Conservation (phyloP, 106 monocot genomes). For the Xerophyta viscosa region DNA sequence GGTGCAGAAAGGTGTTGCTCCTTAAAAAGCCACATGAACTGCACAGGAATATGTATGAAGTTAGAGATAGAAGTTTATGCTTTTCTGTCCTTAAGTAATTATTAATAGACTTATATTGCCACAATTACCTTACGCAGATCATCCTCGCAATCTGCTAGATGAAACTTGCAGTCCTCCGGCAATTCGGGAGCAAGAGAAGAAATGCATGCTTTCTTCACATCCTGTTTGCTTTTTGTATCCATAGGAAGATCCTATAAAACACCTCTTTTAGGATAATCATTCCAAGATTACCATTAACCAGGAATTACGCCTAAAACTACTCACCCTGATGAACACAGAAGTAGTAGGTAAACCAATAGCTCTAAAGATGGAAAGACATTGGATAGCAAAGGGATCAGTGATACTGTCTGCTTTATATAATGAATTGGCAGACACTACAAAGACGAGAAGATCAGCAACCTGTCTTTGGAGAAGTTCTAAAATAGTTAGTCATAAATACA, state of each 20-base stretch:
- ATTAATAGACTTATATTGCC: no score
- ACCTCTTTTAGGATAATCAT: not conserved
- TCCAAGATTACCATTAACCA: no score
- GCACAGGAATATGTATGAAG: conserved; percentile 17
- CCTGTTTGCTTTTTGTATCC: conserved; percentile 56
- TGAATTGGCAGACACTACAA: conserved; percentile 67
- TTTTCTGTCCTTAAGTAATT: no score
- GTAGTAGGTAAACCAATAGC: conserved; percentile 88
- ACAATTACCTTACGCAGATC: conserved; percentile 74
- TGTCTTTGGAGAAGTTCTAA: conserved; percentile 14
- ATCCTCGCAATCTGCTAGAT: conserved; percentile 75
- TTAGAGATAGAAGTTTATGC: no score
- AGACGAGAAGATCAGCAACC: conserved; percentile 89
- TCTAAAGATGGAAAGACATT: conserved; percentile 82
- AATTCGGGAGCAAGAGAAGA: conserved; percentile 67
- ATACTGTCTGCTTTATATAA: conserved; percentile 28
- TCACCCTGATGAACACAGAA: conserved; percentile 75
- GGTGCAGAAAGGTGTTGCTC: conserved; percentile 79
- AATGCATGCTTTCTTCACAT: conserved; percentile 51
- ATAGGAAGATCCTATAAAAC: conserved; percentile 60
- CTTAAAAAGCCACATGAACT: conserved; percentile 97
- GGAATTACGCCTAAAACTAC: not conserved
- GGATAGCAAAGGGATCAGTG: conserved; percentile 71
- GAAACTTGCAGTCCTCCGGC: conserved; percentile 89
- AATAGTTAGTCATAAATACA: no score